phyloP scores from a whole-genome alignment of 2,329 filamentous ascomycete species.

The Hymenoscyphus salicellus region DNA sequence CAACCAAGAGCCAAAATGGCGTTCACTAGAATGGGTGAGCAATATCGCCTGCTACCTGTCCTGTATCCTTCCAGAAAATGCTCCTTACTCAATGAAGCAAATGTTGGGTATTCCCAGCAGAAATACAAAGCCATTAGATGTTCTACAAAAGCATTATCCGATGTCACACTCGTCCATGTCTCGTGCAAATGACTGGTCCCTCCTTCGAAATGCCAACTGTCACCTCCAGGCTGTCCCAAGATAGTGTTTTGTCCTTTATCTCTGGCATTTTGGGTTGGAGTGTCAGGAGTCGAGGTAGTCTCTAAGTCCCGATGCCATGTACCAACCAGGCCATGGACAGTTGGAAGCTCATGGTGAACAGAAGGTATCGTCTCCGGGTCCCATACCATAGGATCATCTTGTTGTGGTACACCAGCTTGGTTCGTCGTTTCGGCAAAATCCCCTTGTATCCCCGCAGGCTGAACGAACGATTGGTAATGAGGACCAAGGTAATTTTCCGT shows the following conservation, averaged over 20 bases:
- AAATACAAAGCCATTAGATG: slow-evolving; percentile 67
- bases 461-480: background rate
- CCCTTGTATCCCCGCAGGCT: slow-evolving; percentile 35
- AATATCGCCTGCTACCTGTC: slow-evolving; percentile 13
- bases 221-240: slow-evolving; percentile 61
- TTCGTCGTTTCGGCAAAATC: background rate
- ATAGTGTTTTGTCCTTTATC: slow-evolving; percentile 44
- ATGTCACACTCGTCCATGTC: slow-evolving; percentile 66
- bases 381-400: slow-evolving; percentile 32
- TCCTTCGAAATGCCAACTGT: slow-evolving; percentile 55
- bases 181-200: slow-evolving; percentile 64
- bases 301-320: slow-evolving; percentile 21
- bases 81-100: slow-evolving; percentile 62
- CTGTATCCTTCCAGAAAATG: slow-evolving; percentile 32
- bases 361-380: slow-evolving; percentile 17
- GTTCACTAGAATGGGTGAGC: slow-evolving; percentile 42
- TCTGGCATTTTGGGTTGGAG: slow-evolving; percentile 41
- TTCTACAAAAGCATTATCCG: slow-evolving; percentile 56
- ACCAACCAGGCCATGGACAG: slow-evolving; percentile 45
- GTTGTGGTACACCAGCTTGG: background rate
- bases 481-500: slow-evolving; percentile 32
- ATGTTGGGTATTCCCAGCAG: slow-evolving; percentile 74
- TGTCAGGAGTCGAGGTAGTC: slow-evolving; percentile 14
- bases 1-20: slow-evolving; percentile 52
- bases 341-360: slow-evolving; percentile 41